These are phyloP conservation scores for Paxillus rubicundulus DNA, from an alignment of 768 basidiomycete species.

Conservation along the genomic window DNA sequence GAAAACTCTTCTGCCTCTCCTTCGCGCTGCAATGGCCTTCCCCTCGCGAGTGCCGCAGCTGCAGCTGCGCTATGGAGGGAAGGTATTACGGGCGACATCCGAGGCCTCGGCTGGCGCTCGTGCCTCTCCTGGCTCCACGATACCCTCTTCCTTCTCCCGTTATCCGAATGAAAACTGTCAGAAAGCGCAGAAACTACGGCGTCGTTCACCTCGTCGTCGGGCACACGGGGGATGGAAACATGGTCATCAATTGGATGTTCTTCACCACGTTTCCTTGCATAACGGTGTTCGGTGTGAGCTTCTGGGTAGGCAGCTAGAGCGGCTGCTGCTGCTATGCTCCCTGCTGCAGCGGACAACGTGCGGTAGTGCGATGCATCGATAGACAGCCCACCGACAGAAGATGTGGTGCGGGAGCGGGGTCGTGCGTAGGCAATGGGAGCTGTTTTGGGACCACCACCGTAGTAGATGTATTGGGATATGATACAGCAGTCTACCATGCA, in stretches of 20 bases:
- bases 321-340: constrained; percentile 70
- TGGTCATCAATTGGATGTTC: constrained; percentile 20
- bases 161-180: constrained; percentile 79
- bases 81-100: constrained; percentile 32
- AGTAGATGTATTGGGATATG: constrained; percentile 81
- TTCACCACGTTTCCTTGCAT: constrained; percentile 27
- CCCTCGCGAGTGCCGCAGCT: constrained; percentile 35
- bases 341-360: constrained; percentile 63
- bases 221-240: constrained; percentile 11
- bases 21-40: constrained; percentile 45
- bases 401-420: constrained; percentile 43
- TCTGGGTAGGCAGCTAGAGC: constrained; percentile 67
- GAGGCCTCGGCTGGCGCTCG: constrained; percentile 37
- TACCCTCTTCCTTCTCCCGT: constrained; percentile 53
- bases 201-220: constrained; percentile 48
- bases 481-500: constrained; percentile 77
- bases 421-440: constrained; percentile 35
- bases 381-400: constrained; percentile 46
- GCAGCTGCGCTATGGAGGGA: constrained; percentile 33
- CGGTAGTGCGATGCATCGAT: constrained; percentile 65
- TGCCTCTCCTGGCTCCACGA: constrained; percentile 74
- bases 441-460: constrained; percentile 41
- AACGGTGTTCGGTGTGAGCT: constrained; percentile 36
- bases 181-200: constrained; percentile 55
- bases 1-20: constrained; percentile 21